Percentiles rank a stretch among this genome's conserved stretches.
phyloP scores from a whole-genome alignment of 768 basidiomycete genomes.

The Pulveroboletus sp. region DNA sequence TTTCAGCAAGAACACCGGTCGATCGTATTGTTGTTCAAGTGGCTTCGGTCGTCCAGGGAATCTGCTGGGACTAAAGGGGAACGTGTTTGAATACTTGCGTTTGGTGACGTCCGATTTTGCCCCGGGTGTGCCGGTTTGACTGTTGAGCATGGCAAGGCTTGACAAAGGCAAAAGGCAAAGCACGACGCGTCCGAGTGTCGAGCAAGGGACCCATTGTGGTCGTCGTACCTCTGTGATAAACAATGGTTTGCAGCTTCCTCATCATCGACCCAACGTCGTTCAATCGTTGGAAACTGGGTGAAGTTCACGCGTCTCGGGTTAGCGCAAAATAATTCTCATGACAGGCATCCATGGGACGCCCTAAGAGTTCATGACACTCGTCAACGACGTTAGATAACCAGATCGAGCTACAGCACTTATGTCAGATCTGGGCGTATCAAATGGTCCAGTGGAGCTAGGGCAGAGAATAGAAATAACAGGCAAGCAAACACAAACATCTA shows the following conservation, averaged over 20 bases:
- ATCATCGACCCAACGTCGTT: not conserved
- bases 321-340: no score
- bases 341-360: no score
- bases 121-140: no score
- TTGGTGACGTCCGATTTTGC: no score
- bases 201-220: not conserved
- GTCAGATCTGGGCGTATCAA: constrained; percentile 3
- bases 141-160: no score
- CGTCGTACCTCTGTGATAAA: not conserved
- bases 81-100: no score
- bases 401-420: constrained; percentile 3
- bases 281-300: not conserved
- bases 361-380: no score
- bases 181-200: not conserved
- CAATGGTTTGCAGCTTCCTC: no score
- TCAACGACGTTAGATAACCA: no score
- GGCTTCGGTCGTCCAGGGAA: not conserved
- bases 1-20: not conserved
- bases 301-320: no score
- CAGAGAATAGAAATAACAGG: constrained; percentile 5
- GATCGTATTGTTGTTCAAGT: not conserved
- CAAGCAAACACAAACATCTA: not conserved
- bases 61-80: no score
- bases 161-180: not conserved
- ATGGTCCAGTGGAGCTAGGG: constrained; percentile 9